Evolutionary conservation across 2,329 filamentous ascomycete species (phyloP).

Genomic region (Botrytis fragariae): DNA sequence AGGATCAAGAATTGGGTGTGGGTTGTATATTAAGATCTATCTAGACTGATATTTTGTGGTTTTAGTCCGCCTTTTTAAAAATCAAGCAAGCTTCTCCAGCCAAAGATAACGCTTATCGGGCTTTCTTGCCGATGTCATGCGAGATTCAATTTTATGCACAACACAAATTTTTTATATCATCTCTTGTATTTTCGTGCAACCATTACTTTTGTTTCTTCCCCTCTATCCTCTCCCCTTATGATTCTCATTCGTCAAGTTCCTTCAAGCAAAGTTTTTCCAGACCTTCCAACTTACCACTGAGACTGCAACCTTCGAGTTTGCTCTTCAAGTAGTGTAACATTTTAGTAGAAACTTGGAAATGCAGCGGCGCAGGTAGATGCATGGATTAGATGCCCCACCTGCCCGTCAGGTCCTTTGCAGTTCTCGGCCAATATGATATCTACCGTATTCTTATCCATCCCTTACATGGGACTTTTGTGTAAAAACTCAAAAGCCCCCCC

Average conservation of each 20-base stretch:
- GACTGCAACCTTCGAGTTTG: background rate
- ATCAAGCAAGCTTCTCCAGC: background rate
- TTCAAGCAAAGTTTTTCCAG: background rate
- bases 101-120: conserved; percentile 1
- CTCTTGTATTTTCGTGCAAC: background rate
- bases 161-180: background rate
- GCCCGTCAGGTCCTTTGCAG: background rate
- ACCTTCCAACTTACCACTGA: background rate
- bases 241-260: background rate
- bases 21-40: background rate
- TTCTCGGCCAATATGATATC: background rate
- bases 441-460: background rate
- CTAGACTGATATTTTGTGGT: background rate
- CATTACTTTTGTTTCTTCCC: background rate
- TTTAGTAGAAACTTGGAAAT: conserved; percentile 5
- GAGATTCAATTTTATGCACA: conserved; percentile 2
- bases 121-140: background rate
- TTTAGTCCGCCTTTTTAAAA: conserved; percentile 7
- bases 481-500: conserved; percentile 1
- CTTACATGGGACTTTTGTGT: background rate
- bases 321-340: background rate
- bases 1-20: background rate
- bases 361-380: background rate
- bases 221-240: background rate
- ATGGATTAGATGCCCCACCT: conserved; percentile 1